These are phyloP conservation scores for Dimocarpus longan DNA, from an alignment of 345 rosid genomes.

Conservation along the genomic window DNA sequence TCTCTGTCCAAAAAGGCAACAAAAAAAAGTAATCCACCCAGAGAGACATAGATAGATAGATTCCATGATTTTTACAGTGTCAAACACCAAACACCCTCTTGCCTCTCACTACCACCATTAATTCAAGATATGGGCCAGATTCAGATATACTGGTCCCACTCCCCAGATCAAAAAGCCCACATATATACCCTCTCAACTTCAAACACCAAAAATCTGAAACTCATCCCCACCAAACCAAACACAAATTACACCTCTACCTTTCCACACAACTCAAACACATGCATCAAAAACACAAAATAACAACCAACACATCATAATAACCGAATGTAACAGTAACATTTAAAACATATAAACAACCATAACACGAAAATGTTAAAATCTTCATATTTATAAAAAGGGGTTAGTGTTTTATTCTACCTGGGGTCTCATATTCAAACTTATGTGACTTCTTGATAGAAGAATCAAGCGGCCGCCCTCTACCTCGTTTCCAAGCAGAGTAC, in stretches of 20 bases:
- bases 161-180: constrained; percentile 44
- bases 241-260: neutral
- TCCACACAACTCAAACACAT: constrained; percentile 10
- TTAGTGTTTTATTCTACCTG: constrained; percentile 45
- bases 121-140: constrained; percentile 46
- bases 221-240: constrained; percentile 6
- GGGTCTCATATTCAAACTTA: constrained; percentile 46
- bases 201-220: constrained; percentile 15
- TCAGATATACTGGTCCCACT: constrained; percentile 69
- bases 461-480: constrained; percentile 55
- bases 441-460: constrained; percentile 52
- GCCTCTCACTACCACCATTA: constrained; percentile 36
- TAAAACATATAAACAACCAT: constrained; percentile 14
- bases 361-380: neutral
- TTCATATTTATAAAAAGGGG: no score
- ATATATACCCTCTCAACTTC: constrained; percentile 28
- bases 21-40: constrained; percentile 26
- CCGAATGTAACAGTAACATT: constrained; percentile 38
- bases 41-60: constrained; percentile 25
- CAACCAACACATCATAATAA: constrained; percentile 23
- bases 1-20: constrained; percentile 25
- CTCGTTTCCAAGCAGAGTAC: constrained; percentile 54
- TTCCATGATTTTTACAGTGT: constrained; percentile 33
- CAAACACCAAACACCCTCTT: constrained; percentile 32
- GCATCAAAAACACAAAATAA: constrained; percentile 1